These are phyloP conservation scores for Xylaria digitata DNA, from an alignment of 2,329 filamentous ascomycete species.

Conservation along the genomic window DNA sequence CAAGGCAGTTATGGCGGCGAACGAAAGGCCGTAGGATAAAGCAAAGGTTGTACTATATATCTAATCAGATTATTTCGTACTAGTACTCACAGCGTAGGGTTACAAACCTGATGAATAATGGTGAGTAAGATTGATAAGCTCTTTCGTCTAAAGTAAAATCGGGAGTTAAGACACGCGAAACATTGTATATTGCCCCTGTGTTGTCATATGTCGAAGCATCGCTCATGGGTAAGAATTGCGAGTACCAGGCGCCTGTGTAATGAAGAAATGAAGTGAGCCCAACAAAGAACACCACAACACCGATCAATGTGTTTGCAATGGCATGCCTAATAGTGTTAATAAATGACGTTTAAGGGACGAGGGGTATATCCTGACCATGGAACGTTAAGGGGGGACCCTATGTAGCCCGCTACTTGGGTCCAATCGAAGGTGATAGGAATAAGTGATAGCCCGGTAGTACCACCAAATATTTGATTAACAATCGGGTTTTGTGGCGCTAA, in stretches of 20 bases:
- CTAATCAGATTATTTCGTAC: slow-evolving; percentile 18
- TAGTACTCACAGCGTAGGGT: neutral
- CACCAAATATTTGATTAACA: slow-evolving; percentile 80
- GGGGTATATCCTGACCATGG: slow-evolving; percentile 63
- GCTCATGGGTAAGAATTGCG: slow-evolving; percentile 73
- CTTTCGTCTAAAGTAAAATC: slow-evolving; percentile 71
- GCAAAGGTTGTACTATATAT: slow-evolving; percentile 73
- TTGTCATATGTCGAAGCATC: slow-evolving; percentile 79
- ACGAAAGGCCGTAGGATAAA: slow-evolving; percentile 76
- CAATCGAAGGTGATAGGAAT: slow-evolving; percentile 82
- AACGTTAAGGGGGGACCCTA: slow-evolving; percentile 74
- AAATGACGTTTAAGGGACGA: neutral
- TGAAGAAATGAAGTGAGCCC: slow-evolving; percentile 70
- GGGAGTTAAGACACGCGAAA: slow-evolving; percentile 69
- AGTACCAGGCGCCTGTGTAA: slow-evolving; percentile 74
- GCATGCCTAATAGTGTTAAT: slow-evolving; percentile 64
- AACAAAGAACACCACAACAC: slow-evolving; percentile 73
- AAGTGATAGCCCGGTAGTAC: slow-evolving; percentile 72
- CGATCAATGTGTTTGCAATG: slow-evolving; percentile 77
- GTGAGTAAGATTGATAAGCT: slow-evolving; percentile 75
- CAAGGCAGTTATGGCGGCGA: slow-evolving; percentile 76
- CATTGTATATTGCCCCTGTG: slow-evolving; percentile 72
- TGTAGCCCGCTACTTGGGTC: slow-evolving; percentile 76
- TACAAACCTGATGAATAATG: slow-evolving; percentile 69
- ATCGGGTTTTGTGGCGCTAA: slow-evolving; percentile 74